These are phyloP conservation scores for Nicotiana knightiana DNA, from an alignment of 257 asterid genomes.

Conservation along the genomic window DNA sequence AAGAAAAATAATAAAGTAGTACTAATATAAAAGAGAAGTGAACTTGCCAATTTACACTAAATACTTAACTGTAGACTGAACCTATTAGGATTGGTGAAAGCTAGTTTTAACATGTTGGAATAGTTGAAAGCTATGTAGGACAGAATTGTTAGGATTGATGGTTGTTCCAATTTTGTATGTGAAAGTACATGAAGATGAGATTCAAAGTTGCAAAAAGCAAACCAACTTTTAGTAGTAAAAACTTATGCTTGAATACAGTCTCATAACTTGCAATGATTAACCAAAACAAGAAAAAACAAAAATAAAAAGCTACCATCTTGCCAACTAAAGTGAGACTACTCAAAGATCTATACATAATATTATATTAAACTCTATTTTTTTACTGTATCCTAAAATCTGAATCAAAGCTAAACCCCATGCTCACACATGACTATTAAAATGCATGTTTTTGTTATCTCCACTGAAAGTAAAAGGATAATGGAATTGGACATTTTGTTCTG, in stretches of 20 bases:
- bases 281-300: conserved; percentile 16
- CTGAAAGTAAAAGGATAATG: not conserved
- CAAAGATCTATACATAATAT: not conserved
- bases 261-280: conserved; percentile 22
- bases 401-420: not conserved
- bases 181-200: conserved; percentile 15
- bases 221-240: conserved; percentile 13
- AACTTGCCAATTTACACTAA: no score
- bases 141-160: not conserved
- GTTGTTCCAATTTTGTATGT: not conserved
- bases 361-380: not conserved
- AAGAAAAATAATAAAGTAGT: no score
- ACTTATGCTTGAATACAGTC: conserved; percentile 32
- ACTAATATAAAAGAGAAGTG: no score
- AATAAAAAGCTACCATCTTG: not conserved
- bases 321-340: conserved; percentile 20
- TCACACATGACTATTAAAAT: not conserved
- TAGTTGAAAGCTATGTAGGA: not conserved
- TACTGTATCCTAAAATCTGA: not conserved
- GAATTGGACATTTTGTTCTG: not conserved
- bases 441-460: not conserved
- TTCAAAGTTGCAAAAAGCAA: conserved; percentile 20
- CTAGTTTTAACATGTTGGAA: not conserved
- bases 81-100: no score
- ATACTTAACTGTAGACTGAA: no score